A percentile compares a stretch with the other conserved stretches of the same genome.
Evolutionary conservation across 768 basidiomycete species (phyloP).

Genomic region (Boletus fagicola): DNA sequence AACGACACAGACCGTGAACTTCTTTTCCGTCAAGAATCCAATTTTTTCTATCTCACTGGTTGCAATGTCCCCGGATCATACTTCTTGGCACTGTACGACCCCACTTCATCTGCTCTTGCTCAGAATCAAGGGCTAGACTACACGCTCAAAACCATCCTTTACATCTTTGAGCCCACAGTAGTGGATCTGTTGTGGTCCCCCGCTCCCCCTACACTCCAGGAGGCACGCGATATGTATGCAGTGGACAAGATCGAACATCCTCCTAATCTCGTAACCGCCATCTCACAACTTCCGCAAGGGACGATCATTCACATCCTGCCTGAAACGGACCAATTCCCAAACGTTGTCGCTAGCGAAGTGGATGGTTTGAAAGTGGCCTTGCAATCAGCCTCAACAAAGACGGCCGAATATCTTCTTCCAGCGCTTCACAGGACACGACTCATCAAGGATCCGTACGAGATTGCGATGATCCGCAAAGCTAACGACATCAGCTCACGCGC

Average conservation of each 20-base stretch:
- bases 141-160: conserved; percentile 56
- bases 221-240: conserved; percentile 54
- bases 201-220: conserved; percentile 67
- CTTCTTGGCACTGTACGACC: conserved; percentile 58
- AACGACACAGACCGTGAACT: conserved; percentile 87
- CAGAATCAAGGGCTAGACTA: conserved; percentile 37
- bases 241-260: conserved; percentile 59
- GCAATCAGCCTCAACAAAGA: conserved; percentile 4
- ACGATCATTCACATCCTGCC: conserved; percentile 70
- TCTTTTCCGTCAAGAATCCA: conserved; percentile 72
- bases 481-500: conserved; percentile 86
- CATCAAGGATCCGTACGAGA: conserved; percentile 72
- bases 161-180: conserved; percentile 73
- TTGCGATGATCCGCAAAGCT: conserved; percentile 72
- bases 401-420: conserved; percentile 54
- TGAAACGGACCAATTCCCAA: conserved; percentile 25
- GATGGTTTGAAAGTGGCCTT: conserved; percentile 10
- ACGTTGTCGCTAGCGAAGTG: background rate
- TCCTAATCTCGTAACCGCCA: conserved; percentile 41
- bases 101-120: conserved; percentile 21
- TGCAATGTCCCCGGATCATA: conserved; percentile 72
- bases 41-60: conserved; percentile 86
- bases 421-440: conserved; percentile 83
- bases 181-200: conserved; percentile 87
- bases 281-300: conserved; percentile 47